Percentiles rank a stretch among this genome's conserved stretches.
These are phyloP conservation scores for Aureobasidium sp. DNA, from an alignment of 2,329 filamentous ascomycete species.

Conservation along the genomic window DNA sequence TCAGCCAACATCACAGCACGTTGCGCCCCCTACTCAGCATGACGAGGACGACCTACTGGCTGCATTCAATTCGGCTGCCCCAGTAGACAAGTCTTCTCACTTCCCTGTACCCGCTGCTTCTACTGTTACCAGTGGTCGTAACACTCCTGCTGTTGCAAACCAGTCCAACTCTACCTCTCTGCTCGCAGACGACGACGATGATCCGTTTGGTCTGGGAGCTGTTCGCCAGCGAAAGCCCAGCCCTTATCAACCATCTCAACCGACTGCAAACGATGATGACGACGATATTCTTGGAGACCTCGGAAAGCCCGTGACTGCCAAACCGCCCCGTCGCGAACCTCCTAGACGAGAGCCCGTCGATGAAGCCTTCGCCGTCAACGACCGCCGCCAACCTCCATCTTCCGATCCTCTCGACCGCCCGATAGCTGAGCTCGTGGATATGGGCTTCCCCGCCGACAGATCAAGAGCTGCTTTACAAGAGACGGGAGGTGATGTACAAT, in stretches of 20 bases:
- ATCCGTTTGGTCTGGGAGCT: conserved; percentile 70
- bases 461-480: conserved; percentile 71
- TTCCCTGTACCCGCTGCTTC: conserved; percentile 40
- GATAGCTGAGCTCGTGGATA: conserved; percentile 83
- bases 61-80: conserved; percentile 51
- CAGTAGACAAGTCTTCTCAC: conserved; percentile 51
- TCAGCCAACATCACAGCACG: conserved; percentile 23
- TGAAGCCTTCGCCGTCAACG: conserved; percentile 14
- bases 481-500: conserved; percentile 76
- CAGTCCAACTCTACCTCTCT: not conserved
- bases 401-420: conserved; percentile 60
- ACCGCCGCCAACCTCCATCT: not conserved
- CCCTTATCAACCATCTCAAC: conserved; percentile 11
- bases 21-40: conserved; percentile 8
- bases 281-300: conserved; percentile 56
- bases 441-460: conserved; percentile 83
- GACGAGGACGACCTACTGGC: conserved; percentile 52
- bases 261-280: conserved; percentile 36
- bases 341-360: conserved; percentile 13
- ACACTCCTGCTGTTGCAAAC: conserved; percentile 25
- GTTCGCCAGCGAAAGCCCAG: conserved; percentile 17
- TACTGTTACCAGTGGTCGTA: conserved; percentile 30
- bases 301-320: conserved; percentile 49
- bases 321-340: conserved; percentile 15
- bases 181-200: conserved; percentile 58